Evolutionary conservation across 345 rosid species (phyloP).

Genomic region (Lepidium sativum): DNA sequence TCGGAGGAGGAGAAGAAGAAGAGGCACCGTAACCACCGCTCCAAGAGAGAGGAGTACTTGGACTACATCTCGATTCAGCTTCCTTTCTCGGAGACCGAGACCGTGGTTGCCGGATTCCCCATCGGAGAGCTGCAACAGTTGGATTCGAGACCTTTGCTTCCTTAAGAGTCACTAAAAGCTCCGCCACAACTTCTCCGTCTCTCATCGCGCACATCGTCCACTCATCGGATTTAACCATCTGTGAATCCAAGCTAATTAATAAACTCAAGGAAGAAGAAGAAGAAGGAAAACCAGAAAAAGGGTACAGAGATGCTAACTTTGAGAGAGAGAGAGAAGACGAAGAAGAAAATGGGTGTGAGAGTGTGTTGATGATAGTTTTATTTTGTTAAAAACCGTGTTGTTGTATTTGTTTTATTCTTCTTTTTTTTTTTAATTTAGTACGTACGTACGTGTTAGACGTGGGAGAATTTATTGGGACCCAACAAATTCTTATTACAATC

Average conservation of each 20-base stretch:
- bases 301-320: constrained; percentile 5
- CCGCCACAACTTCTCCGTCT: constrained; percentile 61
- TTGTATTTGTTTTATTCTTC: background rate
- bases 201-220: constrained; percentile 75
- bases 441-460: constrained; percentile 23
- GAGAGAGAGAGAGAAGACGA: background rate
- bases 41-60: constrained; percentile 76
- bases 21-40: constrained; percentile 34
- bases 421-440: background rate
- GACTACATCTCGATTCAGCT: constrained; percentile 49
- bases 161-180: constrained; percentile 51
- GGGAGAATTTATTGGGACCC: constrained; percentile 11
- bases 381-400: background rate
- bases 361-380: constrained; percentile 9
- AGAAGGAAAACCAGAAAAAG: background rate
- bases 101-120: constrained; percentile 63
- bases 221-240: constrained; percentile 39
- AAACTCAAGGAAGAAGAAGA: background rate
- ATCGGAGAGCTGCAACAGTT: constrained; percentile 29
- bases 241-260: background rate
- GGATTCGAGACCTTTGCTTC: constrained; percentile 33
- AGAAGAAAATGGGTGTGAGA: background rate
- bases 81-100: constrained; percentile 35
- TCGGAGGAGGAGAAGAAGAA: constrained; percentile 33
- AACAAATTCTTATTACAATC: too few relatives aligned